These are phyloP conservation scores for Fusarium metavorans DNA, from an alignment of 2,329 filamentous ascomycete genomes.

Conservation along the genomic window DNA sequence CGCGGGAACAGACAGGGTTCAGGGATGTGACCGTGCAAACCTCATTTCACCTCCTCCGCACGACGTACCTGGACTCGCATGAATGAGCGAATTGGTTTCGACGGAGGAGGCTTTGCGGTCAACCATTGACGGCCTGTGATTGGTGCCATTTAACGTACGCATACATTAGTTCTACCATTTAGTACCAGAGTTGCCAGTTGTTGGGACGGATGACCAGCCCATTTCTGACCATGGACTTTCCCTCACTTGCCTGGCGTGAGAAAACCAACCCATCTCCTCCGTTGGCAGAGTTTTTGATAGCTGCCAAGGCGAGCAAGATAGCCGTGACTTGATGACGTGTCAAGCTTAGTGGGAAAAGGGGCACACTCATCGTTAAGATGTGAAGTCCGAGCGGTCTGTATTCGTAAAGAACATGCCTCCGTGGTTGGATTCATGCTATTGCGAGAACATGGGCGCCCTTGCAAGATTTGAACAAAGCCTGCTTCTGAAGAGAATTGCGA, in stretches of 20 bases:
- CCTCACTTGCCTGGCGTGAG: neutral
- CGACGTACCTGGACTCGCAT: slow-evolving; percentile 18
- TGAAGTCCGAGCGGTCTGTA: neutral
- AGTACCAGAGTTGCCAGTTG: slow-evolving; percentile 4
- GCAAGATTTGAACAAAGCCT: neutral
- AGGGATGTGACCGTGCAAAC: slow-evolving; percentile 34
- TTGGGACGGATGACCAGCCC: slow-evolving; percentile 5
- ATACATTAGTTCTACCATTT: slow-evolving; percentile 7
- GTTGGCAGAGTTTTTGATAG: neutral
- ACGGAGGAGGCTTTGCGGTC: neutral
- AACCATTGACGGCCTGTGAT: slow-evolving; percentile 13
- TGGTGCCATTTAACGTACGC: slow-evolving; percentile 10
- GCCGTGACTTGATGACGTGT: neutral
- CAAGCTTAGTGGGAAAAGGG: neutral
- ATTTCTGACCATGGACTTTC: neutral
- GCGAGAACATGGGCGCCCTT: neutral
- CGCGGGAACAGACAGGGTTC: slow-evolving; percentile 38
- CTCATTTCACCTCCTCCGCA: slow-evolving; percentile 35
- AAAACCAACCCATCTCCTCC: neutral
- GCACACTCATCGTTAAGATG: neutral
- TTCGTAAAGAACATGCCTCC: neutral
- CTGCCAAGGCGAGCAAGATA: neutral
- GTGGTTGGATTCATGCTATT: neutral
- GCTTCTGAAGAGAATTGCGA: neutral
- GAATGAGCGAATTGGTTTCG: slow-evolving; percentile 19